Conservation (phyloP, 148 eudicot genomes). For the Mesembryanthemum crystallinum region DNA sequence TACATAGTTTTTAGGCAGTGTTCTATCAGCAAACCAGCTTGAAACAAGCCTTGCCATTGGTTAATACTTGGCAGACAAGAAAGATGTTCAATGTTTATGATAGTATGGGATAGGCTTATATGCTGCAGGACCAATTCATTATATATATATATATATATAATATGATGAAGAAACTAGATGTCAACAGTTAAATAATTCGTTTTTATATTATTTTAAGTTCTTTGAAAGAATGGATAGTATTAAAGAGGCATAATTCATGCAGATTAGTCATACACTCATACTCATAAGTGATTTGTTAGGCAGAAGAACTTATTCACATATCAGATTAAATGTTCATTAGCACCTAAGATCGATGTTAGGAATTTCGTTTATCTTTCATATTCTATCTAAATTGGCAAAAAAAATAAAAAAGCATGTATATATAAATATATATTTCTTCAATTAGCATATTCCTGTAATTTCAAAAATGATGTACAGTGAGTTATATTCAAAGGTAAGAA, state of each 20-base stretch:
- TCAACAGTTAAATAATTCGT: slow-evolving; percentile 18
- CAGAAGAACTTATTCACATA: slow-evolving; percentile 3
- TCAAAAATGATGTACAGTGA: slow-evolving; percentile 18
- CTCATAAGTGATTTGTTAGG: slow-evolving; percentile 2
- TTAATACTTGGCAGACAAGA: not conserved
- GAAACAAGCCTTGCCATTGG: slow-evolving; percentile 34
- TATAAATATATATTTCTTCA: not conserved
- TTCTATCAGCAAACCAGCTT: slow-evolving; percentile 47
- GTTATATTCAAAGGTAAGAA: slow-evolving; percentile 17
- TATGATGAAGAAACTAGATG: not conserved
- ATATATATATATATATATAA: not conserved
- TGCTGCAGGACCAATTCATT: not conserved
- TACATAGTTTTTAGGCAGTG: slow-evolving; percentile 43
- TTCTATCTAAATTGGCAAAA: slow-evolving; percentile 7
- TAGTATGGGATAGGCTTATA: not conserved
- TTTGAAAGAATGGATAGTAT: not conserved
- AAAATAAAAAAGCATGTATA: not conserved
- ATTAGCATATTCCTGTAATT: slow-evolving; percentile 10
- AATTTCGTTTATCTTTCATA: slow-evolving; percentile 2
- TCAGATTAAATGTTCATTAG: slow-evolving; percentile 13
- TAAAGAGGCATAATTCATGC: slow-evolving; percentile 13
- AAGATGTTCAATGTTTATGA: not conserved
- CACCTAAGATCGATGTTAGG: no score
- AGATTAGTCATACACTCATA: slow-evolving; percentile 4
- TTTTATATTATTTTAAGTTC: not conserved